Conservation (phyloP, 2,329 filamentous ascomycete genomes). For the Penicillium thymicola region DNA sequence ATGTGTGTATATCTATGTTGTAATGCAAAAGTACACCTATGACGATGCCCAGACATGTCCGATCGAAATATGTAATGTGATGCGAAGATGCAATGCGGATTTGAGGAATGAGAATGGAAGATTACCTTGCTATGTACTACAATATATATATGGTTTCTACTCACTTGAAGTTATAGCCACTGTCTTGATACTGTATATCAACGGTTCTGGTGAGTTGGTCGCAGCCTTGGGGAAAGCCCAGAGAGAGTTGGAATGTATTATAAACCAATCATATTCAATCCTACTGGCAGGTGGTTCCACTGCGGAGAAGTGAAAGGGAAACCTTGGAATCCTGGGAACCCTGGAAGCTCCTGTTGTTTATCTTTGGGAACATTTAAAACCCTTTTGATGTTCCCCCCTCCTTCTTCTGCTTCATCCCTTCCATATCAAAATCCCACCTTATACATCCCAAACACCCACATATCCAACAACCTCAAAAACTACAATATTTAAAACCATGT, state of each 20-base stretch:
- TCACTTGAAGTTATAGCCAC: background rate
- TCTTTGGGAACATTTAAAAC: background rate
- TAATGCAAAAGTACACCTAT: background rate
- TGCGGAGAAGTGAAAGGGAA: background rate
- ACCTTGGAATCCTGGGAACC: too few species aligned
- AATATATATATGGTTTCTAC: background rate
- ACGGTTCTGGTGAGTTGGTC: background rate
- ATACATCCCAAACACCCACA: too few species aligned
- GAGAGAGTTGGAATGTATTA: too few species aligned
- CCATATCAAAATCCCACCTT: background rate
- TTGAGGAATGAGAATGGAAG: background rate
- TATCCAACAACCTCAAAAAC: background rate
- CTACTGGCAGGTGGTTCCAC: background rate
- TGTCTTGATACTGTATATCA: background rate
- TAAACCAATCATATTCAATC: background rate
- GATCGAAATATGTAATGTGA: background rate
- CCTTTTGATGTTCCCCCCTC: background rate
- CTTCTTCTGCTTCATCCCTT: background rate
- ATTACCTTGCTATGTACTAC: background rate
- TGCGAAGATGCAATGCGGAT: background rate
- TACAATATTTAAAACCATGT: slow-evolving; percentile 24
- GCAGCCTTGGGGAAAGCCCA: too few species aligned
- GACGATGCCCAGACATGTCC: background rate
- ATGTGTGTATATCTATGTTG: background rate
- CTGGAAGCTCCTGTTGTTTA: background rate